Evolutionary conservation across 140 eudicot species (phyloP), one percentile per base, ranked within the genome.

Genomic region (Bidens hawaiensis): DNA sequence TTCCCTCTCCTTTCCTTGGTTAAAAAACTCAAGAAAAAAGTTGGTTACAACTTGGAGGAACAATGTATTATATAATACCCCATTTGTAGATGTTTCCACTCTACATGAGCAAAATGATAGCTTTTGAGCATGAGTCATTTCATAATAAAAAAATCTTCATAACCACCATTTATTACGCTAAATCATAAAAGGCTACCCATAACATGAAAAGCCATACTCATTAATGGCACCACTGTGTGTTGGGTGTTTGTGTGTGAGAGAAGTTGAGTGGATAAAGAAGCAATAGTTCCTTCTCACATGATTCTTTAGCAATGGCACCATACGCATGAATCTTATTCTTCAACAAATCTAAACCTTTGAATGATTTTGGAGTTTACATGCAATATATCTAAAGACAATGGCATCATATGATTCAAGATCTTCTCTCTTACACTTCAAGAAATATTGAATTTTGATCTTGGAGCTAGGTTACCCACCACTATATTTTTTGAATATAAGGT

Each of bases 141-240:
- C 70, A 11, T 19, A 71, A 25, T 69, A 46, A 71, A 61, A 71
- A 71, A 63, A 71, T 62, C 38, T 71, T 70, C 62, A 69, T 47
- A 69, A 59, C 33, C 75, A 25, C 75, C 75, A 60, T 70, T 48
- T 70, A 40, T 70, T 70, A 70, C 75, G 68, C 68, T 60, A 70
- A 60, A 70, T 71, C 69, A 71, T 71, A 61, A 71, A 60, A 60
- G 61, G 76, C 12, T 10, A 50, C 69, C 47, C 62, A 71, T 24
- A 61, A 59, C 68, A 70, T 70, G 75, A 48, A 70, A 70, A 70
- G 23, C 21, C 76, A 36, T 23, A 71, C 76, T 70, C 76, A 71
- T 71, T n/a, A n/a, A 10, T 38, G 21, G 50, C 28, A 21, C 70
- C 76, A 71, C 55, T 60, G 9, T 60, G 75, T 59, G 60, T 60